Conservation (phyloP, 225 moss, liverwort and hornwort genomes). For the Asterella californica region DNA sequence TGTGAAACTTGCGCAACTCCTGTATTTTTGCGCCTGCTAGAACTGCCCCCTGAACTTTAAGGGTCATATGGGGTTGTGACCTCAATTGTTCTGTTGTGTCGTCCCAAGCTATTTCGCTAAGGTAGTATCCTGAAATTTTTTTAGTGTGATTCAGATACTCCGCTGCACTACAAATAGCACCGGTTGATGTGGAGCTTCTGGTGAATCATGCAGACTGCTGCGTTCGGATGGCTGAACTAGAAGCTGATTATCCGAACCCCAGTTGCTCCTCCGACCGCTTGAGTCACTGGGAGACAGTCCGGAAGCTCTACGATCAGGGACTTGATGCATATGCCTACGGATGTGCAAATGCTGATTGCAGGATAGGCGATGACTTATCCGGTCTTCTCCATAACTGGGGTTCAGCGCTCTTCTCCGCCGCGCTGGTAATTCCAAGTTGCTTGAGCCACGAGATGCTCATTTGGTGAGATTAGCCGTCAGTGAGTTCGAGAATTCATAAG, state of each 20-base stretch:
- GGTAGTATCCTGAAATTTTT: no score
- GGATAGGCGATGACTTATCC: conserved; percentile 77
- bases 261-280: neutral
- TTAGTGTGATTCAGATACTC: conserved; percentile 45
- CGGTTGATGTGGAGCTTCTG: conserved; percentile 84
- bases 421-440: conserved; percentile 51
- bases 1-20: no score
- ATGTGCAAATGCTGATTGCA: conserved; percentile 76
- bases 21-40: no score
- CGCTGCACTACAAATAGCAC: conserved; percentile 51
- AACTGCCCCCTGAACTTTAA: no score
- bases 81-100: no score
- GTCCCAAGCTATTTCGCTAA: no score
- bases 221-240: conserved; percentile 65
- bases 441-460: no score
- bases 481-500: no score
- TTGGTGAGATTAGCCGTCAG: no score
- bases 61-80: no score
- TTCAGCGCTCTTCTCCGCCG: conserved; percentile 61
- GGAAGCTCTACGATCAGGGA: conserved; percentile 55
- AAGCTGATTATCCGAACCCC: conserved; percentile 35
- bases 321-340: conserved; percentile 56
- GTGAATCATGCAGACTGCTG: conserved; percentile 76
- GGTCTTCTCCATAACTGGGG: conserved; percentile 85
- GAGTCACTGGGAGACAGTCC: conserved; percentile 41